A percentile compares a stretch with the other conserved stretches of the same genome.
phyloP scores from a whole-genome alignment of 768 basidiomycete species.

The Kwoniella sp. region DNA sequence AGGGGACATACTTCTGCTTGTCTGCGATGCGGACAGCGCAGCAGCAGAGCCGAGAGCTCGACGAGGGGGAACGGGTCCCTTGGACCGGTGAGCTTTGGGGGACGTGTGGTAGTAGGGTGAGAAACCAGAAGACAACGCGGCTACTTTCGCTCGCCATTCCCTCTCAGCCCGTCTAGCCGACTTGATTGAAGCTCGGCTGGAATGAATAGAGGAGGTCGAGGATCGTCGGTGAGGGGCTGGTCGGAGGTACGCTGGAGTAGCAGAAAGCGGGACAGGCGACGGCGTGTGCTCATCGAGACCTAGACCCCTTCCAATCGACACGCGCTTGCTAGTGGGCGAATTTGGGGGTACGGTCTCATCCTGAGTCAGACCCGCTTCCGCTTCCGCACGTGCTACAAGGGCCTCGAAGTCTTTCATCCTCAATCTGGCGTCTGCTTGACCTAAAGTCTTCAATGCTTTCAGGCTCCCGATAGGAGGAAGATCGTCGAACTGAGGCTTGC shows the following conservation, averaged over 20 bases:
- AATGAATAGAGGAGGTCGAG: conserved; percentile 15
- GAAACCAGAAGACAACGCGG: conserved; percentile 27
- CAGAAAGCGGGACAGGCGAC: conserved; percentile 10
- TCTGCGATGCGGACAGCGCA: conserved; percentile 1
- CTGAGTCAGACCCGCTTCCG: conserved; percentile 4
- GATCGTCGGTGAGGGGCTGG: conserved; percentile 2
- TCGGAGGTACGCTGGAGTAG: conserved; percentile 13
- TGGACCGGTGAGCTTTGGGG: not conserved
- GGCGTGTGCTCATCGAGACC: not conserved
- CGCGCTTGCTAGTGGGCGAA: not conserved
- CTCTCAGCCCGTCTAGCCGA: conserved; percentile 34
- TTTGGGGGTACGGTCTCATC: not conserved
- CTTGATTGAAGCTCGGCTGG: conserved; percentile 20
- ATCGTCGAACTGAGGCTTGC: not conserved
- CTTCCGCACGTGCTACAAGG: conserved; percentile 7
- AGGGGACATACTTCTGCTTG: conserved; percentile 14
- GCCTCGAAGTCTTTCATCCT: conserved; percentile 17
- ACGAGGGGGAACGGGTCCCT: conserved; percentile 33
- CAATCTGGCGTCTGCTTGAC: not conserved
- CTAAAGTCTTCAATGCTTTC: conserved; percentile 5
- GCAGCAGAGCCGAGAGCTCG: conserved; percentile 5
- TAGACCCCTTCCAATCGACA: not conserved
- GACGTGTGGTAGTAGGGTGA: not conserved
- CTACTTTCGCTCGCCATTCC: conserved; percentile 45
- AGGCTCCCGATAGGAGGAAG: conserved; percentile 2